A percentile compares a stretch with the other conserved stretches of the same genome.
These are phyloP conservation scores for Beauveria varroae DNA, from an alignment of 2,329 filamentous ascomycete genomes.

Conservation along the genomic window DNA sequence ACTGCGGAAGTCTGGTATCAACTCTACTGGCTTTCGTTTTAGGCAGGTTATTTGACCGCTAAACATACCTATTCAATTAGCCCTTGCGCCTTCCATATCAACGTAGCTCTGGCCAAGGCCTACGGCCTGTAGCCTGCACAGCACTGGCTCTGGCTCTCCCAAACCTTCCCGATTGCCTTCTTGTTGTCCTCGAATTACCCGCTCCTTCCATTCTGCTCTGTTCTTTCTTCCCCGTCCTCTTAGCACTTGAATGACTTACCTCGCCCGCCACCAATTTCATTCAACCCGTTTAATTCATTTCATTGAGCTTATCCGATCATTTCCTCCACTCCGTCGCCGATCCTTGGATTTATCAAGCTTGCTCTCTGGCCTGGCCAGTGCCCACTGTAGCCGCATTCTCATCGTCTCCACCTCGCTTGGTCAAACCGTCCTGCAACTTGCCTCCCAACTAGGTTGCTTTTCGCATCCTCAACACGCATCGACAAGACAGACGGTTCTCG, in stretches of 20 bases:
- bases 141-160: background rate
- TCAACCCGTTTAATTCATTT: background rate
- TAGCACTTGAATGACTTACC: background rate
- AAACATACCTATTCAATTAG: too few species aligned
- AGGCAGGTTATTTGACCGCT: too few species aligned
- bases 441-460: background rate
- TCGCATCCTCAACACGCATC: background rate
- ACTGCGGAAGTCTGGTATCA: background rate
- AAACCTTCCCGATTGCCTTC: background rate
- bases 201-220: background rate
- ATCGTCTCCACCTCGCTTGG: conserved; percentile 8
- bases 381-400: conserved; percentile 2
- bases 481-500: background rate
- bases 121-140: background rate
- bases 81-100: too few species aligned
- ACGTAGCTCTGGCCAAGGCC: background rate
- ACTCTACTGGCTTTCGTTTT: too few species aligned
- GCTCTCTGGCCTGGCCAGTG: background rate
- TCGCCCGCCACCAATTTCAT: background rate
- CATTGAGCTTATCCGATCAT: background rate
- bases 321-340: background rate
- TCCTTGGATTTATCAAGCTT: background rate
- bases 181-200: background rate
- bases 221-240: background rate
- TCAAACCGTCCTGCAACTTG: conserved; percentile 6